These are phyloP conservation scores for Platismatia glauca DNA, from an alignment of 495 filamentous ascomycete species.

Conservation along the genomic window DNA sequence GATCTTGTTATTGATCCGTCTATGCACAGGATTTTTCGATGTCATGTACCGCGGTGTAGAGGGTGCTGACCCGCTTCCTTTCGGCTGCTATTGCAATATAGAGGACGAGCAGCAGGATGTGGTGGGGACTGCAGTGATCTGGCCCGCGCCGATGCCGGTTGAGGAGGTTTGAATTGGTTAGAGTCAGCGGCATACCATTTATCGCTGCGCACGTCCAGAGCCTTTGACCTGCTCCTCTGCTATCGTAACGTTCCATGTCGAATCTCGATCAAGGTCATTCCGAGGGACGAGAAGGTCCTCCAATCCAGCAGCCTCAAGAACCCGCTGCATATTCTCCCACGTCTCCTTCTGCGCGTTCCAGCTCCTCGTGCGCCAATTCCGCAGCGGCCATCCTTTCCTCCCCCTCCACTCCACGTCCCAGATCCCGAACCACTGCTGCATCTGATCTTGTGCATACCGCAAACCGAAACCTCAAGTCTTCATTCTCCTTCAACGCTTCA, in stretches of 20 bases:
- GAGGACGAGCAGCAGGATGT: neutral
- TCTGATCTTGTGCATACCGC: neutral
- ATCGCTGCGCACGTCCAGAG: neutral
- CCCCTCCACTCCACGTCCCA: neutral
- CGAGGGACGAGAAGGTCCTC: neutral
- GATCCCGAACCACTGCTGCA: neutral
- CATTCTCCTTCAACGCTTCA: neutral
- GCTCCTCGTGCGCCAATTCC: neutral
- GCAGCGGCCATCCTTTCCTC: neutral
- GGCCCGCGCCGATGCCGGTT: neutral
- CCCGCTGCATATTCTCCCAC: neutral
- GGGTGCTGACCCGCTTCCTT: neutral
- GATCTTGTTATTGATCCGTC: neutral
- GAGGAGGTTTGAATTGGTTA: neutral
- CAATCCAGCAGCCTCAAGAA: neutral
- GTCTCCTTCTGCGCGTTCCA: neutral
- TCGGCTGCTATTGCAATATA: conserved; percentile 1
- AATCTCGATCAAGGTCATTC: neutral
- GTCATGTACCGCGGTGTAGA: neutral
- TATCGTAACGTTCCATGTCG: neutral
- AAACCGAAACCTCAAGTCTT: neutral
- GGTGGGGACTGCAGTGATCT: neutral
- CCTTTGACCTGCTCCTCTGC: neutral
- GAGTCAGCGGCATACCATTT: neutral
- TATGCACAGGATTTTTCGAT: neutral